Evolutionary conservation across 371 early-diverging fungal genomes (phyloP).

Genomic region (Mortierella sp.): DNA sequence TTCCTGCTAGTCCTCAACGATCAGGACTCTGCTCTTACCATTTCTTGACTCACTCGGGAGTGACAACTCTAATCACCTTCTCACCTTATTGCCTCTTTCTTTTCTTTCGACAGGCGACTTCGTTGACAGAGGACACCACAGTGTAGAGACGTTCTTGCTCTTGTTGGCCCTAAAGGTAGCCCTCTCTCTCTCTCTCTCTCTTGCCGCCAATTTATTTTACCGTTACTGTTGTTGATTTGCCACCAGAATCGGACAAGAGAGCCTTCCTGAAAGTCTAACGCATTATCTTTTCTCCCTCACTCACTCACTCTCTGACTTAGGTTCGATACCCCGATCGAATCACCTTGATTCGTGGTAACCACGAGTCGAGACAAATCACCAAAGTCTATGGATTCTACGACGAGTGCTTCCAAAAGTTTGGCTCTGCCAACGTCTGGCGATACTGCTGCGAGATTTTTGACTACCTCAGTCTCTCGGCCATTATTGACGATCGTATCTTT

Average conservation of each 20-base stretch:
- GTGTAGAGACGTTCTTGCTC: slow-evolving; percentile 99
- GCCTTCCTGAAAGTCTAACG: neutral
- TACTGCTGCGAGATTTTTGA: slow-evolving; percentile 99
- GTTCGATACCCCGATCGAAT: slow-evolving; percentile 96
- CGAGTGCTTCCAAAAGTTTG: slow-evolving; percentile 98
- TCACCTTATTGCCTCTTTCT: neutral
- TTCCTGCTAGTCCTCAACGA: too few relatives aligned
- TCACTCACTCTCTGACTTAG: slow-evolving; percentile 25
- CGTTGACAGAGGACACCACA: slow-evolving; percentile 99
- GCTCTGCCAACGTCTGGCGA: slow-evolving; percentile 97
- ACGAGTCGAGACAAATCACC: slow-evolving; percentile 98
- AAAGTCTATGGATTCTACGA: slow-evolving; percentile 99
- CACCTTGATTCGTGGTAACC: slow-evolving; percentile 98
- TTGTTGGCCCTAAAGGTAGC: slow-evolving; percentile 95
- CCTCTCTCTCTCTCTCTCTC: neutral
- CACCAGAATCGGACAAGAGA: too few relatives aligned
- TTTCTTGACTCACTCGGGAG: too few relatives aligned
- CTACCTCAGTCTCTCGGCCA: slow-evolving; percentile 93
- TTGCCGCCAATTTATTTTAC: neutral
- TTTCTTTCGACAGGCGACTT: slow-evolving; percentile 86
- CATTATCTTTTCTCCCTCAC: neutral
- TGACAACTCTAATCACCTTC: neutral
- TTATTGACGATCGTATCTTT: slow-evolving; percentile 93
- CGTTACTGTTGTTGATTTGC: neutral
- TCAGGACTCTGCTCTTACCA: too few relatives aligned